A percentile compares a stretch with the other conserved stretches of the same genome.
Evolutionary conservation across 495 filamentous ascomycete genomes (phyloP).

Genomic region (Sphaerosporella brunnea): DNA sequence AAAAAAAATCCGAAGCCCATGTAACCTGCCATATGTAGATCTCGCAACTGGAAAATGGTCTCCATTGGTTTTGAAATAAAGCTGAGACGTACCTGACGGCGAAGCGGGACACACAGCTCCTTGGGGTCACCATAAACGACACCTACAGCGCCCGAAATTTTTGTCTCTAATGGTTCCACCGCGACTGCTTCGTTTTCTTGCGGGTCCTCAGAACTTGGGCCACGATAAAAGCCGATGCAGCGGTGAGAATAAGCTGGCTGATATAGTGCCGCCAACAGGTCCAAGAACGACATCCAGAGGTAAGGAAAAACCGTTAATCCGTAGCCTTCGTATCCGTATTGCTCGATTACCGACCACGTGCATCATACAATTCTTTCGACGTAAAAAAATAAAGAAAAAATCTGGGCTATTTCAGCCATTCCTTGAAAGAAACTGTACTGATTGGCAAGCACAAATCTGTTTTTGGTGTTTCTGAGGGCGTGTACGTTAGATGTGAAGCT

Average conservation of each 20-base stretch:
- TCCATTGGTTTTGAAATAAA: too few species aligned
- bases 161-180: too few species aligned
- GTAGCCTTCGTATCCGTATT: conserved; percentile 33
- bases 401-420: background rate
- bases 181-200: too few species aligned
- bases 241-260: conserved; percentile 1
- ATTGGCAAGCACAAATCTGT: too few species aligned
- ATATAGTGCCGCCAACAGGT: conserved; percentile 30
- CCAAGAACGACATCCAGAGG: conserved; percentile 48
- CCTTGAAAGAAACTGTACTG: background rate
- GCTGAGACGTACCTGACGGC: background rate
- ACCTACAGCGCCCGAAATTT: too few species aligned
- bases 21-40: too few species aligned
- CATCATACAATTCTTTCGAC: background rate
- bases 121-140: background rate
- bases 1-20: too few species aligned
- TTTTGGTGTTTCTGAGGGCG: too few species aligned
- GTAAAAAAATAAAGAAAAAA: background rate
- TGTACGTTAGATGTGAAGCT: too few species aligned
- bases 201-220: background rate
- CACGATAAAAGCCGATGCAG: conserved; percentile 5
- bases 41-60: too few species aligned
- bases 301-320: conserved; percentile 37
- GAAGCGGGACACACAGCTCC: background rate
- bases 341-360: background rate